Conservation (phyloP, 306 rosid genomes). For the Hippophae gyantsensis region DNA sequence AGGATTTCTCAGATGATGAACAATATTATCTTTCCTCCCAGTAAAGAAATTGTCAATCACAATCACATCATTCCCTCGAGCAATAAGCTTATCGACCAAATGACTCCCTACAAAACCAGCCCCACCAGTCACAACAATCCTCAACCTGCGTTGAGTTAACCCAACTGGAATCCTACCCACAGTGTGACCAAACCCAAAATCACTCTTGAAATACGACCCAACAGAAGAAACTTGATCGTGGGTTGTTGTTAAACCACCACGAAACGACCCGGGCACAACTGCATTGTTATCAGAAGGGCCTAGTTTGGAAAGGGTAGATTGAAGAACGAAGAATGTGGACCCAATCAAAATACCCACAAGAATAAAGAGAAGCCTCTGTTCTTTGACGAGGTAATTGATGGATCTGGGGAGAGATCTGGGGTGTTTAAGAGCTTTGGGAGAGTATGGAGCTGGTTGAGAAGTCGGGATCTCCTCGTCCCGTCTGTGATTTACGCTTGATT, state of each 20-base stretch:
- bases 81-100: conserved; percentile 63
- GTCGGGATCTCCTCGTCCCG: conserved; percentile 64
- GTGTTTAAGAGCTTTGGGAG: conserved; percentile 66
- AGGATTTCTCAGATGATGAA: conserved; percentile 64
- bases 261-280: conserved; percentile 21
- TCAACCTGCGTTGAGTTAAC: conserved; percentile 34
- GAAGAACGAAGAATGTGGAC: conserved; percentile 78
- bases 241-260: conserved; percentile 1
- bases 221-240: conserved; percentile 16
- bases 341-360: conserved; percentile 78
- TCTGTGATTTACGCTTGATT: conserved; percentile 47
- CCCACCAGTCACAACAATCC: conserved; percentile 81
- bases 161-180: conserved; percentile 55
- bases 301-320: conserved; percentile 65
- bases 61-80: conserved; percentile 68
- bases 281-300: conserved; percentile 41
- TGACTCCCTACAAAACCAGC: conserved; percentile 94
- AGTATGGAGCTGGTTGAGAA: conserved; percentile 40
- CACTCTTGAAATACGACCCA: not conserved
- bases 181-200: conserved; percentile 8
- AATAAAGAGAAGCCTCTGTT: conserved; percentile 81
- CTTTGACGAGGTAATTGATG: conserved; percentile 63
- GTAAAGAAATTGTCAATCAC: conserved; percentile 87
- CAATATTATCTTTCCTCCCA: conserved; percentile 68
- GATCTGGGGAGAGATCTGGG: conserved; percentile 82